A percentile compares a stretch with the other conserved stretches of the same genome.
These are phyloP conservation scores for Crassisporium funariophilum DNA, from an alignment of 768 basidiomycete species.

Conservation along the genomic window DNA sequence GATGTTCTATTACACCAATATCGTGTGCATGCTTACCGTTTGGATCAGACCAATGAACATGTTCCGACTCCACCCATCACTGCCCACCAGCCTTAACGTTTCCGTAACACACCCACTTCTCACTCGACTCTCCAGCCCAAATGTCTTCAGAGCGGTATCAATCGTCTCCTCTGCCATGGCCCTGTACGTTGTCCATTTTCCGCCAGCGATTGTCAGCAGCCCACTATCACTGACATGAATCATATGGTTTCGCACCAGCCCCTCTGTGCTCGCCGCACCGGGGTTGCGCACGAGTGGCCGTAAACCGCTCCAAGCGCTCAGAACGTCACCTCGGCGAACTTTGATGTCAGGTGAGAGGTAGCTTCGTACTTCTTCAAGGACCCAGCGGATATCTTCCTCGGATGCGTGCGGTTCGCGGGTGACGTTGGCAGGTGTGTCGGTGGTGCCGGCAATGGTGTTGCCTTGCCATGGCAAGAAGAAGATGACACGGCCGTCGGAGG, in stretches of 20 bases:
- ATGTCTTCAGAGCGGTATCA: constrained; percentile 81
- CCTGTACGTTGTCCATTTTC: constrained; percentile 98
- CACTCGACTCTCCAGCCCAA: constrained; percentile 58
- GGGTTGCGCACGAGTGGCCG: constrained; percentile 89
- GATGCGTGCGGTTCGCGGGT: constrained; percentile 73
- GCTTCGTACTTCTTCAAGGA: constrained; percentile 87
- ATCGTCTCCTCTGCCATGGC: constrained; percentile 97
- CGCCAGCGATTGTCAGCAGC: constrained; percentile 91
- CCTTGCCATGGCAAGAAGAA: constrained; percentile 99
- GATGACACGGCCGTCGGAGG: constrained; percentile 95
- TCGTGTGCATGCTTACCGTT: constrained; percentile 66
- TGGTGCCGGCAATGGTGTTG: constrained; percentile 96
- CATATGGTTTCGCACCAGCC: constrained; percentile 91
- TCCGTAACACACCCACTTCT: constrained; percentile 77
- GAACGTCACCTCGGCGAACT: constrained; percentile 91
- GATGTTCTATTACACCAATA: constrained; percentile 2
- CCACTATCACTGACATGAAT: constrained; percentile 81
- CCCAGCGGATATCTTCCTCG: constrained; percentile 97
- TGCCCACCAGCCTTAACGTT: constrained; percentile 81
- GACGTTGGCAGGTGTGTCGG: constrained; percentile 80
- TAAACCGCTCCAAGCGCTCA: constrained; percentile 93
- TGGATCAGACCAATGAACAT: constrained; percentile 98
- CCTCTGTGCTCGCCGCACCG: constrained; percentile 67
- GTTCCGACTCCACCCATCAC: constrained; percentile 91
- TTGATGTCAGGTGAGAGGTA: constrained; percentile 93